Conservation (phyloP, 306 rosid species). For the Mimosa pudica region DNA sequence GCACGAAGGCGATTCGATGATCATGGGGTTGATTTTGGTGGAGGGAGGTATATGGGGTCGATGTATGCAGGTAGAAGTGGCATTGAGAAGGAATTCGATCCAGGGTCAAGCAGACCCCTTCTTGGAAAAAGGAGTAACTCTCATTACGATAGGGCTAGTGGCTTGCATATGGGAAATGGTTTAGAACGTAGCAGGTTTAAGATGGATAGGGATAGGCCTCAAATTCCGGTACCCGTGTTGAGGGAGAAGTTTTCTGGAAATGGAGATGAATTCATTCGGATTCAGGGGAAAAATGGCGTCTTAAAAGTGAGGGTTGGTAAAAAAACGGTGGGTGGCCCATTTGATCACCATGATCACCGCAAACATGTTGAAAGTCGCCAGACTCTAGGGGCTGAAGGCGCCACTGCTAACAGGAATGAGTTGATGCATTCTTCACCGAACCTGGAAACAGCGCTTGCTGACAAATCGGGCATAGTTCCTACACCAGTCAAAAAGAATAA, state of each 20-base stretch:
- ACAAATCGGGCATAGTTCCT: conserved; percentile 49
- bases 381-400: conserved; percentile 49
- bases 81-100: conserved; percentile 58
- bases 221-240: conserved; percentile 36
- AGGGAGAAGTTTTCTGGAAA: conserved; percentile 55
- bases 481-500: conserved; percentile 54
- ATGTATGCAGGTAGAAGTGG: conserved; percentile 57
- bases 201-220: conserved; percentile 55
- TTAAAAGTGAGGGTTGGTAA: conserved; percentile 86
- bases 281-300: conserved; percentile 97
- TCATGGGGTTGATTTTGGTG: conserved; percentile 53
- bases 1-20: conserved; percentile 46
- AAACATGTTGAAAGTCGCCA: conserved; percentile 56
- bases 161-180: conserved; percentile 47
- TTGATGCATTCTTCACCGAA: conserved; percentile 40
- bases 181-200: conserved; percentile 48
- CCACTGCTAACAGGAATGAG: conserved; percentile 53
- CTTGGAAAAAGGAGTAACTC: conserved; percentile 54
- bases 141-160: conserved; percentile 44
- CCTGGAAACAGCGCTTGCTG: conserved; percentile 46
- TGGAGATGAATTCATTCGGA: conserved; percentile 73
- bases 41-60: conserved; percentile 55
- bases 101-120: conserved; percentile 57
- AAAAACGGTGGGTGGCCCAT: conserved; percentile 52
- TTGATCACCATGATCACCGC: conserved; percentile 46